Conservation (phyloP, 306 rosid genomes). For the Rosa lucieae region DNA sequence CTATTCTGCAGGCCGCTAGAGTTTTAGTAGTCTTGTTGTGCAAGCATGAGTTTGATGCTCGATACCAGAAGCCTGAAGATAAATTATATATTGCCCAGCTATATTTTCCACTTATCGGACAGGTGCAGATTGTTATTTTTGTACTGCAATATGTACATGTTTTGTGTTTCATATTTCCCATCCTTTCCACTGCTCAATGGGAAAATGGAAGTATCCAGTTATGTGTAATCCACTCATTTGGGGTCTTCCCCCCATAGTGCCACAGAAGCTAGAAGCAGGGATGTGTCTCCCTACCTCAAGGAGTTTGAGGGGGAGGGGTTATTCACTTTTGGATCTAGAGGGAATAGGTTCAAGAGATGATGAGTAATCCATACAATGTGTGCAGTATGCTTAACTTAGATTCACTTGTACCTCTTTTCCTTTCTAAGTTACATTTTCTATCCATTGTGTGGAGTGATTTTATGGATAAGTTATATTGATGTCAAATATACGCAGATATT, state of each 20-base stretch:
- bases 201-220: background rate
- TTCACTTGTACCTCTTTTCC: background rate
- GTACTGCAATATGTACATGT: background rate
- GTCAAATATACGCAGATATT: background rate
- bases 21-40: slow-evolving; percentile 88
- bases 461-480: background rate
- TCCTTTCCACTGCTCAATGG: background rate
- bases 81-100: slow-evolving; percentile 96
- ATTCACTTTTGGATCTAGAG: background rate
- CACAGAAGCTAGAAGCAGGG: background rate
- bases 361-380: background rate
- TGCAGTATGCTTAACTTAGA: background rate
- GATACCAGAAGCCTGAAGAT: slow-evolving; percentile 99
- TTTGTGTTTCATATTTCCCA: background rate
- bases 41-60: slow-evolving; percentile 97
- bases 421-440: background rate
- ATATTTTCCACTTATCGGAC: slow-evolving; percentile 93
- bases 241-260: background rate
- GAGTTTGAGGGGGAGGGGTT: background rate
- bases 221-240: background rate
- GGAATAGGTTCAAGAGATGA: background rate
- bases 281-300: background rate
- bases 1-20: slow-evolving; percentile 78
- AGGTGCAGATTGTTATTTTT: slow-evolving; percentile 42
- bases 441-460: background rate